Base-by-base conservation (phyloP, 2,329 filamentous ascomycete genomes). In the Simplicillium sp. region DNA sequence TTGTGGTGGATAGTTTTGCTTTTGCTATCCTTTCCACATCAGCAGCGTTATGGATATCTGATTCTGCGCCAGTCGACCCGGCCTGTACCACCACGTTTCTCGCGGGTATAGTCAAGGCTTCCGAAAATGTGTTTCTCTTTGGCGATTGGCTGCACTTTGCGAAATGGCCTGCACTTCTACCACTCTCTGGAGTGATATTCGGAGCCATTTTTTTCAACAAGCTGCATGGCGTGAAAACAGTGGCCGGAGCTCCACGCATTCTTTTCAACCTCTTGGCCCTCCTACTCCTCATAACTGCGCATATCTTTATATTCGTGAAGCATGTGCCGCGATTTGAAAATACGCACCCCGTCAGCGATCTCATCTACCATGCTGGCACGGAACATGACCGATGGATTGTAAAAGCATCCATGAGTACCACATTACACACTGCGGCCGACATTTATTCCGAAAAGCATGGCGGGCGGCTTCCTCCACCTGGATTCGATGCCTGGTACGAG, bases 401-500 rank as follows among this genome's bases (percentile, higher is more conserved):
- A 7, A 56, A 66, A 37, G 73, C 67, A 1, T 61, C 60, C 2
- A 61, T 64, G 12, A 77, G 73, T 49, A 60, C 60, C 11, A 71
- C 62, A 11, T 54, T 75, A 3, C 57, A 57, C 1, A 57, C 68
- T 8, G 74, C 73, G 0, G 63, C 68, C 4, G 52, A 56, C 4
- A 63, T 71, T 41, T 78, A 78, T 49, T 62, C 64, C 37, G 65
- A 73, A 37, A 64, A 68, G 5, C 66, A 77, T 44, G 50, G 84
- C 50, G 77, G 78, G 12, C 75, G 87, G 44, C 66, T 77, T 20
- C 87, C 88, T 13, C 88, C 88, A 11, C 84, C 82, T 1, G 75
- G 84, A 44, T 95, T 94, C 51, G 84, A 88, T 51, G 79, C 80
- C 48, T 95, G 88, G 88, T 94, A 82, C 55, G 71, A 82, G 15